Percentiles rank a stretch among this genome's conserved stretches.
Conservation (phyloP, 148 eudicot species). For the Linanthus parryae region DNA sequence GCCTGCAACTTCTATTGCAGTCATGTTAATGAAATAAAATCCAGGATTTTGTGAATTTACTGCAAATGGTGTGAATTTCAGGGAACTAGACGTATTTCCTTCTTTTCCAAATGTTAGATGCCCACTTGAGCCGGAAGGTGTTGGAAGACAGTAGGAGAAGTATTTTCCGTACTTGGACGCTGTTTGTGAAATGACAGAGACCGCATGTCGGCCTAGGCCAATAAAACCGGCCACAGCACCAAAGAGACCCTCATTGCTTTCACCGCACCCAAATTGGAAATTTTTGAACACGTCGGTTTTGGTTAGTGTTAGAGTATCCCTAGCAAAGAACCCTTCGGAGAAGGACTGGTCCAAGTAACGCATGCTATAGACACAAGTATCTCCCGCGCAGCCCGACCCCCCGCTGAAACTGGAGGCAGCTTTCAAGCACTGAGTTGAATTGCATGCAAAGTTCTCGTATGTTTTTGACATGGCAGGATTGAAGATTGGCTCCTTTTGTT, state of each 20-base stretch:
- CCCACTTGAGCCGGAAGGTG: not conserved
- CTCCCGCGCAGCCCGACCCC: conserved; percentile 34
- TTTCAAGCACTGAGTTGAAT: conserved; percentile 37
- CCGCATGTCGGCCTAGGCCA: not conserved
- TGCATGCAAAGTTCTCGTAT: conserved; percentile 53
- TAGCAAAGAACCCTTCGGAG: not conserved
- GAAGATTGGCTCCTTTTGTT: conserved; percentile 47
- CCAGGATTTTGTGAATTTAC: not conserved
- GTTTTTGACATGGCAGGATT: conserved; percentile 37
- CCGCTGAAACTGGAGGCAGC: conserved; percentile 43
- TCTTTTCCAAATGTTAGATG: not conserved
- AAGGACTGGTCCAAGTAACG: too few species aligned
- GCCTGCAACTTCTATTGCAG: not conserved
- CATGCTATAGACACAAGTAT: too few species aligned
- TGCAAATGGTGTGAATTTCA: not conserved
- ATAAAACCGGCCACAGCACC: too few species aligned
- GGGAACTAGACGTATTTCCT: not conserved
- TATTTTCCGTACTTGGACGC: conserved; percentile 36
- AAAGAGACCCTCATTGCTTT: not conserved
- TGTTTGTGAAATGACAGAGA: conserved; percentile 48
- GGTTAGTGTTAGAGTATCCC: not conserved
- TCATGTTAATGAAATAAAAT: too few species aligned
- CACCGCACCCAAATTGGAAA: not conserved
- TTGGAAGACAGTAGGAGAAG: conserved; percentile 73
- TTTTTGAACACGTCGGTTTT: not conserved